Evolutionary conservation across 495 filamentous ascomycete species (phyloP).

Genomic region (Talaromyces stipitatus): DNA sequence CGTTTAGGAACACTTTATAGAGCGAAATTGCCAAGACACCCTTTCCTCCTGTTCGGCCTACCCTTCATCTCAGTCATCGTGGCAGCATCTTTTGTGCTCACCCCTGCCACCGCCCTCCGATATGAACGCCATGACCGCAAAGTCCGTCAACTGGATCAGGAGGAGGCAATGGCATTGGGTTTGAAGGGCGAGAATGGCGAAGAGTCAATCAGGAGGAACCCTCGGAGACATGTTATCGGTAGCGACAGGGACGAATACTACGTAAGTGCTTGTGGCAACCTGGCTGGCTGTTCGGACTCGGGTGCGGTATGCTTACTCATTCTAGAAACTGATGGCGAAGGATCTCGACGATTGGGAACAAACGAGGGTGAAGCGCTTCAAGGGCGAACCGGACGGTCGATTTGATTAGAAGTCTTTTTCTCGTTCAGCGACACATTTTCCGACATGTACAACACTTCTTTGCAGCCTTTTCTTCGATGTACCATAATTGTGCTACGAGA

Average conservation of each 20-base stretch:
- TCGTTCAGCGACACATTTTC: not conserved
- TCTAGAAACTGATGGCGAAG: constrained; percentile 77
- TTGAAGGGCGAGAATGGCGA: constrained; percentile 45
- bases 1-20: constrained; percentile 75
- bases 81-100: constrained; percentile 89
- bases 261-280: constrained; percentile 41
- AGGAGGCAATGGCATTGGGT: constrained; percentile 69
- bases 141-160: constrained; percentile 68
- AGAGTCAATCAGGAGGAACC: constrained; percentile 39
- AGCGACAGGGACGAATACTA: constrained; percentile 87
- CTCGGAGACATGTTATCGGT: constrained; percentile 40
- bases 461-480: not conserved
- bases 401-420: constrained; percentile 39
- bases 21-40: constrained; percentile 55
- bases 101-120: constrained; percentile 83
- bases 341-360: constrained; percentile 96
- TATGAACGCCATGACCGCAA: constrained; percentile 90
- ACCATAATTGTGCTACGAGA: not conserved
- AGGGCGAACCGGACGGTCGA: constrained; percentile 82
- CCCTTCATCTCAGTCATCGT: constrained; percentile 90
- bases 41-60: constrained; percentile 92
- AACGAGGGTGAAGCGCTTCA: constrained; percentile 77
- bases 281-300: not conserved
- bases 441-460: not conserved
- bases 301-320: constrained; percentile 4